Base-by-base conservation (phyloP, 768 basidiomycete genomes). In the Auricularia cornea region DNA sequence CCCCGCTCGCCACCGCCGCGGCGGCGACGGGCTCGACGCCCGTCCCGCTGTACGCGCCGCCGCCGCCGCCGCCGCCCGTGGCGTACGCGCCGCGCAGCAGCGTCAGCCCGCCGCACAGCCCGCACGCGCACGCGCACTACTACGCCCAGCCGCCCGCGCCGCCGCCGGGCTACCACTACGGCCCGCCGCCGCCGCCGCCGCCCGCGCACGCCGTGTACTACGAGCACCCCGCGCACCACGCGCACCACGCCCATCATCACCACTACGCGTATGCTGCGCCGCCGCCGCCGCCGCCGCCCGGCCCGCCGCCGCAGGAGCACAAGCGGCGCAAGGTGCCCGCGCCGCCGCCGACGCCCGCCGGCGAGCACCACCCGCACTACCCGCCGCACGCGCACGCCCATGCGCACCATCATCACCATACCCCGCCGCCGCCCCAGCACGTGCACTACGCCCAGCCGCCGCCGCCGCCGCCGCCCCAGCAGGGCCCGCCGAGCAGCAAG, bases 131-230 rank as follows among this genome's bases (percentile, higher is more conserved):
- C 62, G 65, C 62, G 64, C 72, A 70, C 81, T 86, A 63, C 81
- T 77, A 70, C 83, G 87, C 87, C 87, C 87, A 88, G 87, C 86
- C 82, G 87, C 81, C 80, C 80, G 81, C 69, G 70, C 70, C 63
- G 71, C 86, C 82, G 87, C 44, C 44, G 44, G 44, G 44, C 20
- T 48, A 48, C 44, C 44, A 48, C 44, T 48, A 48, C 44, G 44
- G 44, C 44, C 44, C 44, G 44, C 44, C 44, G 20, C 20, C 44
- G 44, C 44, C 44, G 20, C 44, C 44, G 20, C 20, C 44, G 44
- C 44, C 44, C 12, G 20, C 44, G 44, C 44, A 48, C 44, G 20
- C 16, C 44, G 44, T 23, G 12, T 23, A 48, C 44, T 23, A 48
- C 23, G 20, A 48, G 20, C 44, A 48, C 44, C 44, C 44, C 12